Evolutionary conservation across 805 yeast genomes (phyloP), one percentile per base, ranked within the genome.

Genomic region (Blastobotrys americana): DNA sequence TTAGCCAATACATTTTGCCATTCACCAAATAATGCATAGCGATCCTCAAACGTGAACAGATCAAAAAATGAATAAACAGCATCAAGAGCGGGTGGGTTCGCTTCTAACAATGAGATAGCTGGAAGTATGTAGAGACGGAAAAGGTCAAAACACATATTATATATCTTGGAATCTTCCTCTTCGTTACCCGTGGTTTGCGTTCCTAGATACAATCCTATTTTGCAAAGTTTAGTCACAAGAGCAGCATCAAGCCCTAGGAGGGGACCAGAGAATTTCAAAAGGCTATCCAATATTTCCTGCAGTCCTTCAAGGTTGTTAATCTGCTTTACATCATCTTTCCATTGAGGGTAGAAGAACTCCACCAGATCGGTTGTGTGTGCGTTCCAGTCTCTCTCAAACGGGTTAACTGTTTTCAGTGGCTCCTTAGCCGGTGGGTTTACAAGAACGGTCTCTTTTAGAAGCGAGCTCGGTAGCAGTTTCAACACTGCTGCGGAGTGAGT

Each of bases 11-110:
- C 77, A 28, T 71, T 73, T 42, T 74, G 70, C 58, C 86, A 72
- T 53, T 88, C 96, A 33, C 95, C 93, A 59, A 89, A 89, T 16
- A 90, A 61, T 46, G 82, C 78, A 61, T 76, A 89, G 39, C 97
- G 71, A 45, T 71, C 72, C 42, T 82, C 83, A 31, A 77, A 57
- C 2, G 86, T 67, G 55, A 72, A 86, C 27, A 60, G 53, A 5
- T 68, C 59, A 48, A 90, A 57, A 0, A 87, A 55, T 5, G 66
- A 60, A 55, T 65, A 86, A 0, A 85, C 74, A 49, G 77, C 82
- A 48, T 78, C 76, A 6, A 81, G 71, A 0, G 77, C 73, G 3
- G 78, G 68, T 9, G 85, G 74, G 53, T 82, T 80, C 15, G 73
- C 73, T 10, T 69, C 73, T 3, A 80, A 60, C 21, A 77, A 61